Evolutionary conservation across 2,329 filamentous ascomycete genomes (phyloP), one percentile per base, ranked within the genome.

Genomic region (Plenodomus biglobosus): DNA sequence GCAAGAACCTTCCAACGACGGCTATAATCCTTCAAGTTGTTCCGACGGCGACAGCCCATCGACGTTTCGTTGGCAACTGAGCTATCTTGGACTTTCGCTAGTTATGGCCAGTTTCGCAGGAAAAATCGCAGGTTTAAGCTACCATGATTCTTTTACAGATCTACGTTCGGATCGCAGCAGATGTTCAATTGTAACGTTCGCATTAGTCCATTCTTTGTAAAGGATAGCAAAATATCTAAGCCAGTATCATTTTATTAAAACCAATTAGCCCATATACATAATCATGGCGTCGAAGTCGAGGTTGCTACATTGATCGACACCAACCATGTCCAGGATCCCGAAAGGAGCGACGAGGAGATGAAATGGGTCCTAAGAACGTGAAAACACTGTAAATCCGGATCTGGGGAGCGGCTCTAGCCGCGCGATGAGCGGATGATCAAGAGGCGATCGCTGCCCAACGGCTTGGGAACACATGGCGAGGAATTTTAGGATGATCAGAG

Each of bases 151-250:
- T 42, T 49, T 38, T 39, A 39, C 24, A 50, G 59, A 42, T 55
- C 53, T 17, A 61, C 56, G 47, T 66, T 70, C 5, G 67, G 65
- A 30, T 52, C 55, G 40, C 64, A 67, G 48, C 64, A 67, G 47
- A 70, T 67, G 47, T 71, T 70, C 36, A 71, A 62, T 52, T 68
- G 60, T 16, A 59, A 61, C 43, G n/a, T n/a, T n/a, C n/a, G n/a
- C n/a, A n/a, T n/a, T n/a, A n/a, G n/a, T n/a, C n/a, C n/a, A n/a
- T n/a, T n/a, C n/a, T n/a, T n/a, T n/a, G n/a, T n/a, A n/a, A n/a
- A n/a, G n/a, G n/a, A n/a, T n/a, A n/a, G n/a, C n/a, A n/a, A n/a
- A n/a, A n/a, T n/a, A n/a, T n/a, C 49, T 19, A 59, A 59, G 0
- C 65, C 66, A 3, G n/a, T n/a, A n/a, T n/a, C n/a, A n/a, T n/a